Evolutionary conservation across 2,329 filamentous ascomycete genomes (phyloP).

Genomic region (Epichloe festucae): DNA sequence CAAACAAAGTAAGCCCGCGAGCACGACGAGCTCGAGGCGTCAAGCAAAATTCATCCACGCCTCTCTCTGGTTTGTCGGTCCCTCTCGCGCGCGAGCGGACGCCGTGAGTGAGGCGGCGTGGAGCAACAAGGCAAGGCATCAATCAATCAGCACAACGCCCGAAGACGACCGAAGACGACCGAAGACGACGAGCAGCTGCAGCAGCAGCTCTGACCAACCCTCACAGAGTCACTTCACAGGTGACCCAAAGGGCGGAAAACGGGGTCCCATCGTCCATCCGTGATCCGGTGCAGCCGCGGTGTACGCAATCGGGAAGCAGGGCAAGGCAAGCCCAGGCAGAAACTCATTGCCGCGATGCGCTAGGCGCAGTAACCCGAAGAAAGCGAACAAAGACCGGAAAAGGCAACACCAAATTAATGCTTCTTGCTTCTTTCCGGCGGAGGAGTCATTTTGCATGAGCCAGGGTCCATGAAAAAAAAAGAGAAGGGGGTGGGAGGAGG

Average conservation of each 20-base stretch:
- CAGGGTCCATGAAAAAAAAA: neutral
- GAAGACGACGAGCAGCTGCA: neutral
- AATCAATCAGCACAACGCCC: neutral
- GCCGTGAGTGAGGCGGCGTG: neutral
- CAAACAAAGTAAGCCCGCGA: neutral
- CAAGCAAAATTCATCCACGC: neutral
- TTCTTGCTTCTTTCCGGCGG: neutral
- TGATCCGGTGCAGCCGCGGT: slow-evolving; percentile 14
- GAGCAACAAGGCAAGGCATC: neutral
- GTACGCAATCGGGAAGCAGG: slow-evolving; percentile 11
- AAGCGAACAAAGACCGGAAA: neutral
- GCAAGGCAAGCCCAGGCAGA: slow-evolving; percentile 6
- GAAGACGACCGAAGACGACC: neutral
- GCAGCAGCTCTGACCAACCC: slow-evolving; percentile 19
- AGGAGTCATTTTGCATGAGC: slow-evolving; percentile 1
- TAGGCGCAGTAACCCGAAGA: neutral
- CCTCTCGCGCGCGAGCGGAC: neutral
- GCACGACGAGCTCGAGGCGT: neutral
- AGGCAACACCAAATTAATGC: neutral
- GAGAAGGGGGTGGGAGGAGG: neutral
- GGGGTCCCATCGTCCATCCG: neutral
- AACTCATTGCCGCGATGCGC: neutral
- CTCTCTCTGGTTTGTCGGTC: neutral
- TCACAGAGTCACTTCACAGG: slow-evolving; percentile 10
- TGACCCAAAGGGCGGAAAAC: slow-evolving; percentile 15